phyloP scores from a whole-genome alignment of 306 rosid species.

The Cucurbita moschata region DNA sequence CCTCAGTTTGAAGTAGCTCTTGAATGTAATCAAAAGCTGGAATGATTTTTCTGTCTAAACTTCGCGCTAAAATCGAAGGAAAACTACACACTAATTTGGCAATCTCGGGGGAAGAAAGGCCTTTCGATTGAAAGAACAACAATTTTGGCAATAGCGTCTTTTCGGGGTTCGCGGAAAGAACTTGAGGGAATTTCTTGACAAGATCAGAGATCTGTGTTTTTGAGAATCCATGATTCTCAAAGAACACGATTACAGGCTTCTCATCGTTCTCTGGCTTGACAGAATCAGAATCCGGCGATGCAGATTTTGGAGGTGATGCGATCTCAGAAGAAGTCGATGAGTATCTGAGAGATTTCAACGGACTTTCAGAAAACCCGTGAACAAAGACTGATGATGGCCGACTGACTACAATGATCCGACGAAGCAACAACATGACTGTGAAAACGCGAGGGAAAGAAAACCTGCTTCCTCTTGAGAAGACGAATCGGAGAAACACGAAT shows the following conservation, averaged over 20 bases:
- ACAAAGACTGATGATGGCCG: background rate
- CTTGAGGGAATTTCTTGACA: background rate
- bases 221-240: conserved; percentile 18
- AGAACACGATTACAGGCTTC: conserved; percentile 11
- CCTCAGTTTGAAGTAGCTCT: conserved; percentile 15
- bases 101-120: conserved; percentile 16
- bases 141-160: conserved; percentile 28
- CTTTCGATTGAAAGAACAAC: conserved; percentile 20
- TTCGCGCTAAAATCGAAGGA: background rate
- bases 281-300: background rate
- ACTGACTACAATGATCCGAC: background rate
- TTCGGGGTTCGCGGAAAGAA: conserved; percentile 17
- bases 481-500: background rate
- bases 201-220: conserved; percentile 11
- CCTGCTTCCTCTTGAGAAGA: background rate
- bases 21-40: conserved; percentile 17
- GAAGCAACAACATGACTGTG: background rate
- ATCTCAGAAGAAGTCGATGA: background rate
- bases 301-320: conserved; percentile 16
- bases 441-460: background rate
- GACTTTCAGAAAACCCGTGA: background rate
- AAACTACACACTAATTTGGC: background rate
- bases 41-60: conserved; percentile 20
- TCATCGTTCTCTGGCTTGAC: background rate
- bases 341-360: background rate